phyloP scores from a whole-genome alignment of 164 flowering plant species.

The Akebia trifoliata region DNA sequence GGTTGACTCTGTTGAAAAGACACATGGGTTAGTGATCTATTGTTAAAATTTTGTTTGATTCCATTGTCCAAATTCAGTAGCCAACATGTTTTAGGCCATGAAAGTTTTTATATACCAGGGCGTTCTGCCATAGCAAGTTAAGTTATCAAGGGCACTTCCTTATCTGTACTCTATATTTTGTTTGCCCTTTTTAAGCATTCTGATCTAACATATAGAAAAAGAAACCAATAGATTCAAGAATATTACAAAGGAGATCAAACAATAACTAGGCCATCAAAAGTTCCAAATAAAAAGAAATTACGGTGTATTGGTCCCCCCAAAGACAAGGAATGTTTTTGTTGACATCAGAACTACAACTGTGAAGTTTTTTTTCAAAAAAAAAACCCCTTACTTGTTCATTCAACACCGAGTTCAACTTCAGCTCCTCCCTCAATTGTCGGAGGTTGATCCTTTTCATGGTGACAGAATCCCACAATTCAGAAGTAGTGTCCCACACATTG shows the following conservation, averaged over 20 bases:
- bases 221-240: background rate
- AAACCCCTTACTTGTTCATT: conserved; percentile 57
- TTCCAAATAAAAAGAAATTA: background rate
- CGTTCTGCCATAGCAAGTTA: too few relatives aligned
- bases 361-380: too few relatives aligned
- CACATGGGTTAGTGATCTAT: too few relatives aligned
- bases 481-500: conserved; percentile 57
- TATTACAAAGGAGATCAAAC: background rate
- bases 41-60: too few relatives aligned
- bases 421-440: conserved; percentile 58
- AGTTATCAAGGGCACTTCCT: too few relatives aligned
- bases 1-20: too few relatives aligned
- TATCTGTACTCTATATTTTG: background rate
- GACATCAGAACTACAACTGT: background rate
- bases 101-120: too few relatives aligned
- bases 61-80: too few relatives aligned
- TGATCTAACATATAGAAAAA: too few relatives aligned
- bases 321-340: background rate
- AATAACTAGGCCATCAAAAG: background rate
- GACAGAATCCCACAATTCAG: conserved; percentile 58
- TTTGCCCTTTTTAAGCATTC: too few relatives aligned
- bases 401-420: conserved; percentile 55
- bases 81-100: too few relatives aligned
- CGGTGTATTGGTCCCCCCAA: too few relatives aligned
- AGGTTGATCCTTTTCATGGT: conserved; percentile 49